Evolutionary conservation across 106 monocot genomes (phyloP), one percentile per base, ranked within the genome.

Genomic region (Dioscorea dumetorum): DNA sequence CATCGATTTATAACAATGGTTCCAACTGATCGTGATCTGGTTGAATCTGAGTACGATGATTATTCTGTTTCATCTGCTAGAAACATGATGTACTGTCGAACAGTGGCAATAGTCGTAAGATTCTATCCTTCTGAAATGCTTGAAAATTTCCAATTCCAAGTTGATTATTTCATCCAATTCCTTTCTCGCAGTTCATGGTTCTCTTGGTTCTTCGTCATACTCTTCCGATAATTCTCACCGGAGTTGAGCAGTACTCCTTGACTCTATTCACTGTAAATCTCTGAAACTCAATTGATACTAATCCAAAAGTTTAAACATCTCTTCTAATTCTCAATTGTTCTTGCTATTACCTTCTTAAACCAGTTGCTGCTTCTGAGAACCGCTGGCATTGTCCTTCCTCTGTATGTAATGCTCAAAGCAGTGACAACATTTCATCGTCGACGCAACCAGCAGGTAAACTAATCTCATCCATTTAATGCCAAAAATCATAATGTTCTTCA

Each of bases 201-300:
- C 86, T 97, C 31, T 72, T 91, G 79, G 58, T 97, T 56, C 80
- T 97, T 33, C 83, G 82, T 13, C 91, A 97, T 58, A 70, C 72
- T 17, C 86, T 97, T 50, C 95, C 95, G 11, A 35, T 97, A 22
- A 73, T 97, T 23, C 66, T 97, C 23, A 77, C 60, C 53, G 84
- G 79, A 64, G 64, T 77, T 24, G 88, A 83, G 33, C 72, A 88
- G 54, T 82, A 80, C 62, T 89, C 95, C 0, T 66, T 89, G 21
- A 69, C 84, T 17, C 57, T 88, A 53, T 77, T 84, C 28, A 71
- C 77, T 11, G 95, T 97, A 91, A 86, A 50, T 52, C 3, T 57
- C 49, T 65, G 19, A 54, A 14, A 16, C 15, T 21, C 19, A 34
- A 19, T 48, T 20, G n/a, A 41, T 10, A 48, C 19, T 21, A 65